A percentile compares a stretch with the other conserved stretches of the same genome.
Conservation (phyloP, 148 eudicot species). For the Oxyria digyna region DNA sequence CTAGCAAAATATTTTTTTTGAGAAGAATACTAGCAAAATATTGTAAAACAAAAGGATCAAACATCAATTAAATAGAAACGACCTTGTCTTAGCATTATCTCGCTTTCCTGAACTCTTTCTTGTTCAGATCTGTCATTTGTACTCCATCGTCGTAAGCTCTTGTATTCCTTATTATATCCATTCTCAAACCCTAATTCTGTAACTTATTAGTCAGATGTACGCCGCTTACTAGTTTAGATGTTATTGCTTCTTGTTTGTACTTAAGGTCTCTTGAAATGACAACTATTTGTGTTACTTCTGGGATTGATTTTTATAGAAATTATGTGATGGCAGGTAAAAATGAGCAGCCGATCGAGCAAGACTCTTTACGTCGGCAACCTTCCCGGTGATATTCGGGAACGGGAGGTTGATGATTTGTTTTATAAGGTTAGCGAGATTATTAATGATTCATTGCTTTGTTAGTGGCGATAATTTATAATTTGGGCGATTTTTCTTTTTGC, state of each 20-base stretch:
- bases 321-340: not conserved
- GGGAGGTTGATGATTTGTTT: constrained; percentile 68
- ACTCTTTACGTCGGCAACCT: constrained; percentile 66
- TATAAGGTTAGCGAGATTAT: constrained; percentile 31
- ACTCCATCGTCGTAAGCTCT: not conserved
- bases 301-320: not conserved
- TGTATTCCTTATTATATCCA: not conserved
- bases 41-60: too few species aligned
- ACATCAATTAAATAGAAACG: not conserved
- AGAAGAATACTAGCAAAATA: too few species aligned
- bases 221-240: not conserved
- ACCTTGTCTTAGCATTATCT: not conserved
- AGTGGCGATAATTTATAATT: not conserved
- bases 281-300: not conserved
- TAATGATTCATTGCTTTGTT: not conserved
- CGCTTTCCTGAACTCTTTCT: not conserved
- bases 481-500: not conserved
- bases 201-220: not conserved
- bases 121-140: not conserved
- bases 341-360: constrained; percentile 39
- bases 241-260: not conserved
- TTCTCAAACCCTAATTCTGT: not conserved
- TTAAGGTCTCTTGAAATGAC: not conserved
- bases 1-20: too few species aligned
- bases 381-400: constrained; percentile 58